Evolutionary conservation across 1,284 basidiomycete genomes (phyloP), one percentile per base, ranked within the genome.

Genomic region (Lentinula novae-zelandiae): DNA sequence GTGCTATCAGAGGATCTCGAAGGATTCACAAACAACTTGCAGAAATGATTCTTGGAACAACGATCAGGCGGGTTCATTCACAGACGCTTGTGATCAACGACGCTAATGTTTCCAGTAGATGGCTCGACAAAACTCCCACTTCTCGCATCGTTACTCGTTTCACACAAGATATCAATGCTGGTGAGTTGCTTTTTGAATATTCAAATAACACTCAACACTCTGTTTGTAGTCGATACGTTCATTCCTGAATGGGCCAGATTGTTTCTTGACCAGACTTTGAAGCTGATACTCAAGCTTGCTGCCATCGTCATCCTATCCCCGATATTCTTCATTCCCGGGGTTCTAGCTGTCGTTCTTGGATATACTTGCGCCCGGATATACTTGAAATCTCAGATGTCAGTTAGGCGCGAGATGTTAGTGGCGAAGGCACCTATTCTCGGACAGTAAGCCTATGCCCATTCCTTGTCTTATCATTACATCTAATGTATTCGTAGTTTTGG

Each of bases 331-430:
- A 44, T 74, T 15, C 66, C 73, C 7, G 72, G 74, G 15, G 56
- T 80, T 22, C 53, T 72, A 8, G 68, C 80, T 17, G 77, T 78
- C 56, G 71, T 80, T 10, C 75, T 66, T 10, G 69, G 69, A n/a
- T 60, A 54, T 38, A 65, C 57, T 58, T 50, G 67, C 17, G 69
- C 66, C n/a, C 75, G 75, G 56, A 71, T 61, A 3, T 87, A 85
- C 66, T 88, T 92, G 67, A 84, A 84, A 67, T 85, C 85, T 17
- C 90, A 93, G 69, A 75, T 92, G 38, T 84, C 85, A 10, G 87
- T 91, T 52, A 93, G 92, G 68, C 80, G 86, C 15, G 85, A 89
- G 68, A 86, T 86, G 86, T 85, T 82, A 48, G 89, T 89, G 69
- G 82, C 15, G n/a, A 81, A 79, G 62, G 78, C 84, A 5, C 89